Evolutionary conservation across 768 basidiomycete species (phyloP).

Genomic region (Pseudohyphozyma bogoriensis): DNA sequence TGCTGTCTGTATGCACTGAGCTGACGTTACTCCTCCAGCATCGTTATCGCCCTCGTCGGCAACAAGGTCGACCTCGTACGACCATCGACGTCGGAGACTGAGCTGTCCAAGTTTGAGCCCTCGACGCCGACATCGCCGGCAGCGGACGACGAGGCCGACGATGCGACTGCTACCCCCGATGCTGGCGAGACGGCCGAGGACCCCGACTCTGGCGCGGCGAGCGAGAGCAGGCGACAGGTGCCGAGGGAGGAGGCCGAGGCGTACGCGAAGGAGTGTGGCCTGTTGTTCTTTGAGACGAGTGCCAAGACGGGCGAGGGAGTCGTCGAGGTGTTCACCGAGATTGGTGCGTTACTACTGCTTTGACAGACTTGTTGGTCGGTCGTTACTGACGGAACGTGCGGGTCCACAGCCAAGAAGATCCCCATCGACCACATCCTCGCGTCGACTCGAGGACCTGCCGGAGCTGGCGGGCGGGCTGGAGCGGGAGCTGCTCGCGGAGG

Average conservation of each 20-base stretch:
- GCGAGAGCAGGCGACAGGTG: constrained; percentile 73
- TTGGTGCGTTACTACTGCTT: constrained; percentile 52
- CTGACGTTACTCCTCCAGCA: constrained; percentile 3
- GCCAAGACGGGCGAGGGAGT: constrained; percentile 95
- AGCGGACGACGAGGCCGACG: constrained; percentile 63
- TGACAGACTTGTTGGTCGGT: not conserved
- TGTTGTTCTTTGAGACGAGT: constrained; percentile 94
- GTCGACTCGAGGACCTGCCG: constrained; percentile 45
- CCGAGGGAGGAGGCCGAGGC: constrained; percentile 89
- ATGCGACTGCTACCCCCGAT: constrained; percentile 74
- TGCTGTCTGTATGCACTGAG: too few species aligned
- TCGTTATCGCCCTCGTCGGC: constrained; percentile 89
- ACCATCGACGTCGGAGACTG: constrained; percentile 13
- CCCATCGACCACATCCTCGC: constrained; percentile 91
- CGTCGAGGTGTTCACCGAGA: constrained; percentile 94
- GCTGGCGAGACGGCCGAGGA: constrained; percentile 56
- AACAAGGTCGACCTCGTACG: constrained; percentile 79
- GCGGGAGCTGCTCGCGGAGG: constrained; percentile 12
- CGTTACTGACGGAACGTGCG: not conserved
- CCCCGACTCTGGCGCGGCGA: constrained; percentile 44
- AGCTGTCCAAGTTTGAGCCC: constrained; percentile 20
- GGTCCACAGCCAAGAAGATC: constrained; percentile 59
- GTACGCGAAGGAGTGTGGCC: constrained; percentile 86
- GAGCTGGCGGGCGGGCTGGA: constrained; percentile 15
- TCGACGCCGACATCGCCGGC: constrained; percentile 6